A percentile compares a stretch with the other conserved stretches of the same genome.
Conservation (phyloP, 306 rosid species). For the Heteromeles arbutifolia region DNA sequence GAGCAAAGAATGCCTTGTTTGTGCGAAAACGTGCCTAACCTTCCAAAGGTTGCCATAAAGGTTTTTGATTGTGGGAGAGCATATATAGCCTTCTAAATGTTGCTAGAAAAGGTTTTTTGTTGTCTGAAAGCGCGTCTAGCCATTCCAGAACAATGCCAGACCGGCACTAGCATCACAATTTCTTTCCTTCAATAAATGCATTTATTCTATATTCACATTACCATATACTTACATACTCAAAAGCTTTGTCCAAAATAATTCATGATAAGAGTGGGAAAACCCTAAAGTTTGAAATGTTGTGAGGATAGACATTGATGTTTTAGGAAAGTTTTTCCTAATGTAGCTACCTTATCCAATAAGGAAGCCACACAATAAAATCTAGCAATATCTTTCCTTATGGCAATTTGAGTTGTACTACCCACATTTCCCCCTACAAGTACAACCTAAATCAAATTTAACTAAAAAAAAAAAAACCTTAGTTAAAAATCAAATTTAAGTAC, state of each 20-base stretch:
- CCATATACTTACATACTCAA: background rate
- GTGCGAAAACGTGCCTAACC: background rate
- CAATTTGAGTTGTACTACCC: background rate
- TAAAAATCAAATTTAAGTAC: too few relatives aligned
- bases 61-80: background rate
- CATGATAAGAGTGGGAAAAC: background rate
- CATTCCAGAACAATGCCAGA: accelerated
- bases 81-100: background rate
- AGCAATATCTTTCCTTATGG: background rate
- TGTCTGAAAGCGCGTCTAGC: too few relatives aligned
- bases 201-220: background rate
- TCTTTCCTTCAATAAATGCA: background rate
- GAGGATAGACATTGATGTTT: too few relatives aligned
- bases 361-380: background rate
- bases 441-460: background rate
- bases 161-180: background rate
- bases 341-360: background rate
- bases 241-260: background rate
- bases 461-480: background rate
- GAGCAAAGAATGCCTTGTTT: too few relatives aligned
- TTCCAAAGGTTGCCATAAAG: background rate
- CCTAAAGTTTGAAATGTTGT: background rate
- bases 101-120: too few relatives aligned
- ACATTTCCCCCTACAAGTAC: background rate
- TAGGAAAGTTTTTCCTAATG: background rate